Percentiles rank a stretch among this genome's conserved stretches.
Evolutionary conservation across 306 rosid genomes (phyloP).

Genomic region (Lathyrus oleraceus): DNA sequence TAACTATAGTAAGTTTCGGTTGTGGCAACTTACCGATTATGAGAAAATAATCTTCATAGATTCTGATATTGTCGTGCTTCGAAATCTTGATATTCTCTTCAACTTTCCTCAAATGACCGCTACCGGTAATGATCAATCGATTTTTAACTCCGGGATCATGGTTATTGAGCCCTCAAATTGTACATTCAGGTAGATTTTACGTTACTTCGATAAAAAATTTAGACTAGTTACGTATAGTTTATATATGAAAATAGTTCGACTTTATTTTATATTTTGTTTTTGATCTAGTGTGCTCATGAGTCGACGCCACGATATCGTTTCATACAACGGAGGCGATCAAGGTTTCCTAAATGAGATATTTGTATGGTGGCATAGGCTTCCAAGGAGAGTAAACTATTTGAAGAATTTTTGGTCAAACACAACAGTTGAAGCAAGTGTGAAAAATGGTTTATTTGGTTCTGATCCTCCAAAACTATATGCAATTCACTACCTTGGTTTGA

Average conservation of each 20-base stretch:
- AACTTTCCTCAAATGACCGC: constrained; percentile 86
- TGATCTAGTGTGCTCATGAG: constrained; percentile 45
- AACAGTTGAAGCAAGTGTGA: constrained; percentile 51
- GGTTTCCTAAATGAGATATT: constrained; percentile 90
- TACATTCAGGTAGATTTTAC: constrained; percentile 47
- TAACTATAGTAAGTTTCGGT: constrained; percentile 91
- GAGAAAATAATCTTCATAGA: constrained; percentile 78
- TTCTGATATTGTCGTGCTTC: constrained; percentile 77
- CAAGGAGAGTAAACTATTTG: constrained; percentile 73
- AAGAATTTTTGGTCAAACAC: constrained; percentile 95
- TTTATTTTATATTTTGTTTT: no score
- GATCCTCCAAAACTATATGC: constrained; percentile 76
- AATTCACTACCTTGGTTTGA: constrained; percentile 77
- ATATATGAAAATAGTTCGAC: no score
- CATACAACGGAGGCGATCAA: constrained; percentile 95
- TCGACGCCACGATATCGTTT: constrained; percentile 50
- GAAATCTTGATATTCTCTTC: constrained; percentile 82
- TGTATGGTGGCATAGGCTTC: constrained; percentile 98
- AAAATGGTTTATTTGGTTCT: constrained; percentile 68
- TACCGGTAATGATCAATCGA: constrained; percentile 76
- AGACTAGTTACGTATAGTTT: no score
- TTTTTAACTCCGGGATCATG: constrained; percentile 95
- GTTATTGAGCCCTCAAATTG: constrained; percentile 90
- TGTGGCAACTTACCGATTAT: constrained; percentile 88
- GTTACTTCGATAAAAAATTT: no score